Base-by-base conservation (phyloP, 1,139 yeast species). In the Yamadazyma atlantica region DNA sequence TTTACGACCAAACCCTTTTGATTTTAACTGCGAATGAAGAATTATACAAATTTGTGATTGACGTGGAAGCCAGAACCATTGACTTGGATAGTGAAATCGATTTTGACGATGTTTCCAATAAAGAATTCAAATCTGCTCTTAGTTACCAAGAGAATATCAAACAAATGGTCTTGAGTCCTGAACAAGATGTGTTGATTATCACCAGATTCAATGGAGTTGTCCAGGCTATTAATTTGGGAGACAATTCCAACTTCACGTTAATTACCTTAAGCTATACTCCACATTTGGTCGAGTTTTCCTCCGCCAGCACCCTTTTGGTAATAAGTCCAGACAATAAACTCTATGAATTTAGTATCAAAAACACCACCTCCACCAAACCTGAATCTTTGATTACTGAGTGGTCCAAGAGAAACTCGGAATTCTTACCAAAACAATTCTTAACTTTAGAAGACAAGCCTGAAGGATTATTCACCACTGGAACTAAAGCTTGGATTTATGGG, bases 401-500 rank as follows among this genome's bases (percentile, higher is more conserved):
- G 98, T 82, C 95, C 7, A 78, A 79, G 48, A 68, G 75, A 39
- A 88, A 88, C 60, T 75, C 88, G 16, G 94, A 85, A 40, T 70
- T 77, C 39, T 63, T 90, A 45, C 97, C 97, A 4, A 68, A 67
- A 29, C 80, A 81, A 46, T 80, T 85, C 45, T 59, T 73, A 23
- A 61, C 70, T 6, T 66, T 78, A 41, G 78, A 75, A 22, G 94
- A 85, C 45, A 82, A 83, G 51, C 85, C 95, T 39, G 73, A 79
- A 46, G 96, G 96, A 7, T 61, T 85, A 19, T 87, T 85, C 53
- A 54, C 65, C 2, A 66, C 73, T 36, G 51, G 48, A 2, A 54
- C 53, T 15, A 62, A 57, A 40, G 66, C 85, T 19, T 90, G 97
- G 97, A 60, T 89, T 15, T 89, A 86, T 76, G 96, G 97, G 2